Conservation (phyloP, 805 yeast genomes). For the Schwanniomyces pseudopolymorphus region DNA sequence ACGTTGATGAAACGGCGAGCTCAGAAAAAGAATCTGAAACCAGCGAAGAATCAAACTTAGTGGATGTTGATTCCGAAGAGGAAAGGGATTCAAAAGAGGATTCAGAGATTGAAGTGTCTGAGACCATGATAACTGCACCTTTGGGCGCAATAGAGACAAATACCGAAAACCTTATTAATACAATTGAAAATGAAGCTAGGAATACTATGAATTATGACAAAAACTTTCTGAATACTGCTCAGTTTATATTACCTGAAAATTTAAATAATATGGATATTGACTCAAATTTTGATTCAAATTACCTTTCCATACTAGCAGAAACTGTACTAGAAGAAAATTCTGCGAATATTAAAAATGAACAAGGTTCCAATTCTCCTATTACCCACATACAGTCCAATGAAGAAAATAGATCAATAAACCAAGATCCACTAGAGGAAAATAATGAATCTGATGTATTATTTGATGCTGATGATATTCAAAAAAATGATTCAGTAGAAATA, state of each 20-base stretch:
- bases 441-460: not conserved
- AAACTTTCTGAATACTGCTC: not conserved
- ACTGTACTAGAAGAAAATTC: not conserved
- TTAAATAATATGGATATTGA: not conserved
- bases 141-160: constrained; percentile 3
- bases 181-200: not conserved
- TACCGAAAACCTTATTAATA: not conserved
- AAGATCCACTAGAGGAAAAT: too few species aligned
- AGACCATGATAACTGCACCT: constrained; percentile 18
- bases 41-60: too few species aligned
- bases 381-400: constrained; percentile 1
- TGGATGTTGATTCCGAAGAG: not conserved
- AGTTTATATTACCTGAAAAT: not conserved
- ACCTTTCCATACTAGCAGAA: not conserved
- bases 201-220: not conserved
- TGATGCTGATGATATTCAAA: constrained; percentile 6
- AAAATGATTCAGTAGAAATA: constrained; percentile 36
- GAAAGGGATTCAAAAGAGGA: constrained; percentile 25
- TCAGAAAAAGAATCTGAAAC: not conserved
- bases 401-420: too few species aligned
- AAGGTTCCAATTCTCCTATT: not conserved
- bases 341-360: not conserved
- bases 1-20: too few species aligned
- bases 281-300: not conserved
- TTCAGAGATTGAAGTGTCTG: constrained; percentile 15